A percentile compares a stretch with the other conserved stretches of the same genome.
phyloP scores from a whole-genome alignment of 2,329 filamentous ascomycete genomes.

The Sporothrix protearum region DNA sequence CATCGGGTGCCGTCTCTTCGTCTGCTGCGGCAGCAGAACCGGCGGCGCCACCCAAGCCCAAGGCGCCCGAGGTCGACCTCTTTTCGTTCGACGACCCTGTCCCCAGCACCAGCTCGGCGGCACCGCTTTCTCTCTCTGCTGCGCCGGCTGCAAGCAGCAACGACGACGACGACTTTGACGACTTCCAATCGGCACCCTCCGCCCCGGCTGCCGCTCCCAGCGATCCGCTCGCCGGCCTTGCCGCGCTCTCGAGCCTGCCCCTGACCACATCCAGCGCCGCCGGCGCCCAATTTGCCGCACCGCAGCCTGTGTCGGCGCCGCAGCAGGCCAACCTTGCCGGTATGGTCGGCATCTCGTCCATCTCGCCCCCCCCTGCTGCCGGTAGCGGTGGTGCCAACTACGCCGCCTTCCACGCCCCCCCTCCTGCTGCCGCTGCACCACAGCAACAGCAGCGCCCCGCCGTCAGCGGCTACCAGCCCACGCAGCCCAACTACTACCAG shows the following conservation, averaged over 20 bases:
- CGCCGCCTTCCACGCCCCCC: slow-evolving; percentile 57
- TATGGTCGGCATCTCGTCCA: slow-evolving; percentile 74
- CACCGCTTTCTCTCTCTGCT: slow-evolving; percentile 48
- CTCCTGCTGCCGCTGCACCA: slow-evolving; percentile 31
- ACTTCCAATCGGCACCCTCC: slow-evolving; percentile 84
- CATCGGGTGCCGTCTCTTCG: slow-evolving; percentile 36
- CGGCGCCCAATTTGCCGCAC: slow-evolving; percentile 70
- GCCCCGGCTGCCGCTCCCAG: slow-evolving; percentile 30
- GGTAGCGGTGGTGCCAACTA: slow-evolving; percentile 57
- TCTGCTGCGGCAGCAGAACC: slow-evolving; percentile 37
- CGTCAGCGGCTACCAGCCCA: slow-evolving; percentile 62
- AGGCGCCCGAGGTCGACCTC: slow-evolving; percentile 85
- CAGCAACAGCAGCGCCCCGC: slow-evolving; percentile 36
- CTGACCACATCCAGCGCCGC: slow-evolving; percentile 52
- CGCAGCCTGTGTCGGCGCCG: slow-evolving; percentile 78
- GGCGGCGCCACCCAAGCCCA: slow-evolving; percentile 66
- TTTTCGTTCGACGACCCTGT: slow-evolving; percentile 83
- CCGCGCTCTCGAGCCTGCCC: slow-evolving; percentile 44
- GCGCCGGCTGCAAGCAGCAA: slow-evolving; percentile 48
- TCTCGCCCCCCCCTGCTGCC: slow-evolving; percentile 68
- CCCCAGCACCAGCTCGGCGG: slow-evolving; percentile 41
- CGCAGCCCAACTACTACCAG: slow-evolving; percentile 91
- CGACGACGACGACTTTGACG: slow-evolving; percentile 92
- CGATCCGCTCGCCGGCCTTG: slow-evolving; percentile 37
- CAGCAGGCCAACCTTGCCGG: slow-evolving; percentile 77